Percentiles rank a stretch among this genome's conserved stretches.
Conservation (phyloP, 345 rosid genomes). For the Clarkia xantiana region DNA sequence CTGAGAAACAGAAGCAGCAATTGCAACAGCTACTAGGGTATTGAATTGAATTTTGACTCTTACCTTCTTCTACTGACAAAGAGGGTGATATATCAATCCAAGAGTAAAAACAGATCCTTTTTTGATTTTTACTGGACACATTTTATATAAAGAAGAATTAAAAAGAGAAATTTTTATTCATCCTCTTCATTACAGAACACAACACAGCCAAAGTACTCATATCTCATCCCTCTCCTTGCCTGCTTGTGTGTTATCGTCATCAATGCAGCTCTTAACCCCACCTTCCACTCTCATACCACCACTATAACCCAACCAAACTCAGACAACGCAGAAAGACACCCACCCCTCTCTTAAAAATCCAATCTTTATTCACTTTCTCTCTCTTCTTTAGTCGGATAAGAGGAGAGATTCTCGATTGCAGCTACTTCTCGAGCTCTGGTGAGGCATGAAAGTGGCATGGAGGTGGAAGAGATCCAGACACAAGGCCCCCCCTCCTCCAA, state of each 20-base stretch:
- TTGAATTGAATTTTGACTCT: too few species aligned
- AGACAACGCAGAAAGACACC: not conserved
- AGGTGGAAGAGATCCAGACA: slow-evolving; percentile 59
- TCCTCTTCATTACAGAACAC: slow-evolving; percentile 9
- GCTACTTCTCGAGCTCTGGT: not conserved
- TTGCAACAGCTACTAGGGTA: too few species aligned
- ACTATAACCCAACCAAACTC: not conserved
- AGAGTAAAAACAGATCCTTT: not conserved
- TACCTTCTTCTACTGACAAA: too few species aligned
- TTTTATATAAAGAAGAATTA: too few species aligned
- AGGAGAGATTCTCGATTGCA: not conserved
- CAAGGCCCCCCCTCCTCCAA: slow-evolving; percentile 27
- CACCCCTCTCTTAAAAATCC: slow-evolving; percentile 11
- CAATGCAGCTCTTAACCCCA: slow-evolving; percentile 27
- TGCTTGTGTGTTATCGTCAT: slow-evolving; percentile 33
- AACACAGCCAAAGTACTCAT: slow-evolving; percentile 24
- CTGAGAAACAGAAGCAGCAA: too few species aligned
- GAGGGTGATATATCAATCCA: too few species aligned
- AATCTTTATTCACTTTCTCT: not conserved
- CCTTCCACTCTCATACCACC: slow-evolving; percentile 11
- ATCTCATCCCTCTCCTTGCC: slow-evolving; percentile 3
- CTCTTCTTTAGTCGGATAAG: not conserved
- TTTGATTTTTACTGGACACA: too few species aligned
- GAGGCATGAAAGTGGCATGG: slow-evolving; percentile 84
- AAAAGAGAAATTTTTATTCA: slow-evolving; percentile 25